phyloP scores from a whole-genome alignment of 371 early-diverging fungal species.

The Chytridiales sp. region DNA sequence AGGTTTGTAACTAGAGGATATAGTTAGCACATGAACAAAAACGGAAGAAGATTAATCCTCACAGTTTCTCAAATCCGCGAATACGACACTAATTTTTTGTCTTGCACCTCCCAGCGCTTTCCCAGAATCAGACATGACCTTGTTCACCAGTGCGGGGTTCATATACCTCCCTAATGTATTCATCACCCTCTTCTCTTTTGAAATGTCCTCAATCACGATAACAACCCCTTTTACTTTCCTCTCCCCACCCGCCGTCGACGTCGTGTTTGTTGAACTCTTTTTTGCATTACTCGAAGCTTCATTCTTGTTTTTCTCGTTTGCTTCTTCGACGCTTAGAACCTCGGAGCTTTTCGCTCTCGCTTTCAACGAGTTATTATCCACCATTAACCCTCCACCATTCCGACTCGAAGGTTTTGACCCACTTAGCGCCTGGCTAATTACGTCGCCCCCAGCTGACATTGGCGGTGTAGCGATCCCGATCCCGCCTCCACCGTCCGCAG shows the following conservation, averaged over 20 bases:
- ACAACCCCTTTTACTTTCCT: slow-evolving; percentile 28
- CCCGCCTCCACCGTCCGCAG: not conserved
- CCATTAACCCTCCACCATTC: not conserved
- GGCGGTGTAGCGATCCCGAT: not conserved
- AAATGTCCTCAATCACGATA: slow-evolving; percentile 35
- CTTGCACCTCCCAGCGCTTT: slow-evolving; percentile 20
- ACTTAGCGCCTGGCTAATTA: not conserved
- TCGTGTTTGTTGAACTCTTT: not conserved
- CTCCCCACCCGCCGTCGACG: not conserved
- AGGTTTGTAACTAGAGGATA: slow-evolving; percentile 20
- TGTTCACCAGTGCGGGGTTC: slow-evolving; percentile 22
- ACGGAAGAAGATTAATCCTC: slow-evolving; percentile 7
- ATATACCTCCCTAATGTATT: slow-evolving; percentile 29
- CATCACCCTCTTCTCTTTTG: slow-evolving; percentile 27
- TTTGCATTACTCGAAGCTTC: not conserved
- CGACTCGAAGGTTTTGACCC: not conserved
- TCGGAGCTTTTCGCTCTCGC: slow-evolving; percentile 1
- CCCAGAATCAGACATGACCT: slow-evolving; percentile 20
- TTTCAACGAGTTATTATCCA: not conserved
- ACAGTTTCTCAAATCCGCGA: slow-evolving; percentile 35
- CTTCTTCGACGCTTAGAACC: not conserved
- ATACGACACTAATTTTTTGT: slow-evolving; percentile 23
- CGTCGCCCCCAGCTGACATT: not conserved
- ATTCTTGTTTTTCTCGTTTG: not conserved
- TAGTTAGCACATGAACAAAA: not conserved